A percentile compares a stretch with the other conserved stretches of the same genome.
Conservation (phyloP, 208 protist genomes). For the Strigomonas culicis region DNA sequence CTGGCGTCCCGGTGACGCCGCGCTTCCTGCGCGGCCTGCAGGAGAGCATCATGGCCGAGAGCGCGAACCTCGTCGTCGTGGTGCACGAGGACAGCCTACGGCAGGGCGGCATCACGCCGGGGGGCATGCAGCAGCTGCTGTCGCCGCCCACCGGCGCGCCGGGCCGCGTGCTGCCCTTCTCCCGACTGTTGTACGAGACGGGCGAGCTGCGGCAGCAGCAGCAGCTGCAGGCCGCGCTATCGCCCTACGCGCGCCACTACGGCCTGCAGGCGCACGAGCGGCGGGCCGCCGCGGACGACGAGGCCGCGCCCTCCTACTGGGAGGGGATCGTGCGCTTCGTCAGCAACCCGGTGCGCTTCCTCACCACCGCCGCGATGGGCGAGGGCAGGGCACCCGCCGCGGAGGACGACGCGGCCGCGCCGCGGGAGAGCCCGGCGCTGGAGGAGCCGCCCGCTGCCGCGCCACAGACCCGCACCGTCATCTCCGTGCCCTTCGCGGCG, state of each 20-base stretch:
- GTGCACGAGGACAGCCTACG: constrained; percentile 64
- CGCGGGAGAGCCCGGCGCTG: background rate
- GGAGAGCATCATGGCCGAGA: constrained; percentile 54
- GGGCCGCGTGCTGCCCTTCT: constrained; percentile 37
- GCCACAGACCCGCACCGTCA: background rate
- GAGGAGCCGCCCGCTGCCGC: too few relatives aligned
- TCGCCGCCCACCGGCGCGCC: background rate
- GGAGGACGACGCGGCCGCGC: background rate
- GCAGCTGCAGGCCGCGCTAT: background rate
- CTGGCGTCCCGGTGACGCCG: constrained; percentile 60
- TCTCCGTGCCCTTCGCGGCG: constrained; percentile 8
- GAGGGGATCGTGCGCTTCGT: background rate
- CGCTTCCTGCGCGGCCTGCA: constrained; percentile 49
- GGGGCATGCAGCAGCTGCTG: constrained; percentile 8
- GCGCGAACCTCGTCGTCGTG: constrained; percentile 78
- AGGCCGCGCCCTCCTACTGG: background rate
- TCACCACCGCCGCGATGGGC: background rate
- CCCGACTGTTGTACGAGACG: constrained; percentile 28
- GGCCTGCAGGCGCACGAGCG: background rate
- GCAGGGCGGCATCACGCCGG: constrained; percentile 45
- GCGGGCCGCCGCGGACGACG: background rate
- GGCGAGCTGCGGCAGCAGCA: background rate
- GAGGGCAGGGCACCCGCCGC: background rate
- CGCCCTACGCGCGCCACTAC: background rate
- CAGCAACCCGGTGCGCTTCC: background rate